Evolutionary conservation across 1,139 yeast species (phyloP).

Genomic region (Yamadazyma atlantica): DNA sequence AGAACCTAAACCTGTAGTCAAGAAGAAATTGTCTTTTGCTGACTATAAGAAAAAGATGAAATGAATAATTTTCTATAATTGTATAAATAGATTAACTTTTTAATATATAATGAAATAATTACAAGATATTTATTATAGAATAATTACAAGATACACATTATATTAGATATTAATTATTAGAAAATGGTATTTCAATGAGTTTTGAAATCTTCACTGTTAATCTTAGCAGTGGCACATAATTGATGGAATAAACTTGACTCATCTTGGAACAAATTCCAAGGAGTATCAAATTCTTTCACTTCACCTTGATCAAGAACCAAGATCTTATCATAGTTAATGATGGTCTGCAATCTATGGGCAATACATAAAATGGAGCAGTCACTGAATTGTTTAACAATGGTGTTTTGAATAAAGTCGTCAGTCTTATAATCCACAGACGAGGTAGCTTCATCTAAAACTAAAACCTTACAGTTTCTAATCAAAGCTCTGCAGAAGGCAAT

Average conservation of each 20-base stretch:
- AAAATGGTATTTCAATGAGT: neutral
- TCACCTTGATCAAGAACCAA: conserved; percentile 52
- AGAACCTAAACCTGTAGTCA: conserved; percentile 23
- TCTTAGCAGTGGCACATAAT: conserved; percentile 37
- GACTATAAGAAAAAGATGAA: conserved; percentile 76
- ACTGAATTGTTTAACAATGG: conserved; percentile 44
- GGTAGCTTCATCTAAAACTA: conserved; percentile 56
- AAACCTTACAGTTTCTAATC: conserved; percentile 46
- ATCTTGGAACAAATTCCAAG: conserved; percentile 36
- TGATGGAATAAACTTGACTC: conserved; percentile 35
- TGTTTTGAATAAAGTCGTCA: conserved; percentile 47
- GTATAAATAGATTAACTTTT: neutral
- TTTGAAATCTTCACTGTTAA: neutral
- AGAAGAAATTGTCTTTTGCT: conserved; percentile 77
- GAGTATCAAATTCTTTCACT: conserved; percentile 48
- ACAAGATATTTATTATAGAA: neutral
- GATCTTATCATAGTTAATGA: conserved; percentile 48
- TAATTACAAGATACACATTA: conserved; percentile 1
- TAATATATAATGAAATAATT: neutral
- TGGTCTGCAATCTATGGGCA: conserved; percentile 55
- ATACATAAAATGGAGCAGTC: conserved; percentile 52
- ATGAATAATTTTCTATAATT: conserved; percentile 11
- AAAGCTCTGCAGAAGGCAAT: conserved; percentile 53
- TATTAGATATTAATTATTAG: too few species aligned
- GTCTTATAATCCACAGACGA: conserved; percentile 59